Evolutionary conservation across 2,329 filamentous ascomycete species (phyloP).

Genomic region (Fusarium vanettenii): DNA sequence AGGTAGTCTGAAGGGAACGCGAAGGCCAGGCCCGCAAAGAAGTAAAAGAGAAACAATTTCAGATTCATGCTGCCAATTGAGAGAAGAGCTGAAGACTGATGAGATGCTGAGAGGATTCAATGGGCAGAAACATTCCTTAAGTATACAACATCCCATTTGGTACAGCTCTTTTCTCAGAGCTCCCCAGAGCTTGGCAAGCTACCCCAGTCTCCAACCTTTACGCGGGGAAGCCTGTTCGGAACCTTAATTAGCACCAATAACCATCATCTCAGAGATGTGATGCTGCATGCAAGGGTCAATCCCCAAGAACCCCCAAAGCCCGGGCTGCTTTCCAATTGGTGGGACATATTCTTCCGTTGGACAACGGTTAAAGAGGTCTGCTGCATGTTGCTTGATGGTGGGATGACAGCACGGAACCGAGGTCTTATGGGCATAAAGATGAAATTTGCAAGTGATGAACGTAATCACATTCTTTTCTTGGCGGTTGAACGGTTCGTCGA

Average conservation of each 20-base stretch:
- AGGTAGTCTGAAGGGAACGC: conserved; percentile 34
- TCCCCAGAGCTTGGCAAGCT: conserved; percentile 9
- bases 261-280: background rate
- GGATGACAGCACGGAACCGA: background rate
- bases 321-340: background rate
- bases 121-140: conserved; percentile 2
- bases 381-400: background rate
- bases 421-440: background rate
- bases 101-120: background rate
- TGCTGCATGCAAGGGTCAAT: background rate
- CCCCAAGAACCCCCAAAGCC: conserved; percentile 2
- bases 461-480: background rate
- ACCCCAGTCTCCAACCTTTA: background rate
- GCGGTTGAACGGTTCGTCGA: background rate
- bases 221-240: conserved; percentile 33
- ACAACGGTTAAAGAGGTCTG: background rate
- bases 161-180: background rate
- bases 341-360: background rate
- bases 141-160: background rate
- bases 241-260: conserved; percentile 37
- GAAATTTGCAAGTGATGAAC: background rate
- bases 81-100: background rate
- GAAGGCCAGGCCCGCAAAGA: conserved; percentile 19
- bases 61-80: conserved; percentile 26
- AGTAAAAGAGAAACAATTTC: conserved; percentile 13